Evolutionary conservation across 2,329 filamentous ascomycete genomes (phyloP).

Genomic region (Aspergillus pseudotamarii): DNA sequence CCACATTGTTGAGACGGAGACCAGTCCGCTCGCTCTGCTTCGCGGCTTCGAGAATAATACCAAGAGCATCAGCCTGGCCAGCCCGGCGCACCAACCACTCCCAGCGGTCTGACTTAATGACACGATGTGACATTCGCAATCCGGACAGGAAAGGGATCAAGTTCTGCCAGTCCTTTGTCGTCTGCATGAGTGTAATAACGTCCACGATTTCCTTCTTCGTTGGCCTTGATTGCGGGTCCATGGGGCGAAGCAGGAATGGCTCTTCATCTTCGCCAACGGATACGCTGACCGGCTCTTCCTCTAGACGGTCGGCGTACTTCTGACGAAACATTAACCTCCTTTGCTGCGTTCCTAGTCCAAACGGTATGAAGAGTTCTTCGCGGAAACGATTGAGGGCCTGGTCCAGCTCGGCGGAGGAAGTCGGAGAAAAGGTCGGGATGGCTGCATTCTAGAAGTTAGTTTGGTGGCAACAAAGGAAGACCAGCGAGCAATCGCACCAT

Average conservation of each 20-base stretch:
- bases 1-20: conserved; percentile 34
- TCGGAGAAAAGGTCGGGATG: conserved; percentile 44
- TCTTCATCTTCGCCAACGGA: conserved; percentile 43
- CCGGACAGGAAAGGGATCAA: conserved; percentile 45
- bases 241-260: conserved; percentile 40
- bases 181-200: conserved; percentile 40
- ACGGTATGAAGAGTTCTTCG: conserved; percentile 48
- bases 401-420: conserved; percentile 45
- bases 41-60: conserved; percentile 40
- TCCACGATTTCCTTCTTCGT: conserved; percentile 34
- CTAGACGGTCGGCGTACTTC: conserved; percentile 37
- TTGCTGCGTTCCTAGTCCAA: conserved; percentile 40
- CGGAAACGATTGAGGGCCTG: conserved; percentile 44
- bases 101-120: conserved; percentile 27
- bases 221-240: conserved; percentile 37
- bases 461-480: background rate
- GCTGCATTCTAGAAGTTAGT: conserved; percentile 21
- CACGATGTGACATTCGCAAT: conserved; percentile 33
- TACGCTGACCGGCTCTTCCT: conserved; percentile 45
- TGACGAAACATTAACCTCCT: conserved; percentile 43
- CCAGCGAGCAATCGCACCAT: conserved; percentile 26
- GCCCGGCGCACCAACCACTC: conserved; percentile 44
- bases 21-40: conserved; percentile 40
- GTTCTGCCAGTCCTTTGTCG: conserved; percentile 44
- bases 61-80: conserved; percentile 37